These are phyloP conservation scores for Mycocentrospora acerina DNA, from an alignment of 2,329 filamentous ascomycete species.

Conservation along the genomic window DNA sequence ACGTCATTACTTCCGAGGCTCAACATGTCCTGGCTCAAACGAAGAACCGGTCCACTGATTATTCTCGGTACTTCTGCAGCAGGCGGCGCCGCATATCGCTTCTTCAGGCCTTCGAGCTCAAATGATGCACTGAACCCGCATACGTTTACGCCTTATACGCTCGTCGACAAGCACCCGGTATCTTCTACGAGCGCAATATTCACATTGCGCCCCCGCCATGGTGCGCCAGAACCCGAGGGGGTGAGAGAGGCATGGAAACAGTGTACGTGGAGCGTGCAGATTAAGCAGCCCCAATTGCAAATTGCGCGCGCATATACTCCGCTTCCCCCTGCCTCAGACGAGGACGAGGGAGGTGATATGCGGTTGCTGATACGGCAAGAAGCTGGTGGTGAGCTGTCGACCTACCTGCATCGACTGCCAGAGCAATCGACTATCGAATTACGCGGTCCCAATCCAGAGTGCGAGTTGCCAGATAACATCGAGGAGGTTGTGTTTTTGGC, in stretches of 20 bases:
- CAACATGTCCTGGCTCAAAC: slow-evolving; percentile 33
- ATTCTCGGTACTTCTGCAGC: slow-evolving; percentile 36
- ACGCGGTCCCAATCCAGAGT: slow-evolving; percentile 76
- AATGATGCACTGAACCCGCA: slow-evolving; percentile 54
- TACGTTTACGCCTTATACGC: slow-evolving; percentile 66
- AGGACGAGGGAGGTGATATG: slow-evolving; percentile 45
- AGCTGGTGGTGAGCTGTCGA: slow-evolving; percentile 79
- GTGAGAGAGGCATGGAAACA: slow-evolving; percentile 53
- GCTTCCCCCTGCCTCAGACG: slow-evolving; percentile 61
- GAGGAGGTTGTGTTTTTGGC: slow-evolving; percentile 76
- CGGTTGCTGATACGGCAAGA: slow-evolving; percentile 79
- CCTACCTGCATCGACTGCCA: slow-evolving; percentile 69
- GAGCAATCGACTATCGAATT: slow-evolving; percentile 69
- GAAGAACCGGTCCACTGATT: slow-evolving; percentile 31
- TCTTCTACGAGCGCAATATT: slow-evolving; percentile 71
- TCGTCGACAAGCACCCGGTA: slow-evolving; percentile 62
- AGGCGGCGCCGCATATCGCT: slow-evolving; percentile 39
- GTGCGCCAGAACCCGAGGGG: slow-evolving; percentile 29
- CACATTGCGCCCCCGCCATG: slow-evolving; percentile 54
- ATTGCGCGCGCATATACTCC: slow-evolving; percentile 92
- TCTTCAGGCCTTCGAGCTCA: slow-evolving; percentile 19
- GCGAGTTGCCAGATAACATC: slow-evolving; percentile 56
- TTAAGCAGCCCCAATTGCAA: slow-evolving; percentile 92
- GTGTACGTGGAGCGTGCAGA: slow-evolving; percentile 83
- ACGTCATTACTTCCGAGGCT: background rate